Conservation (phyloP, 768 basidiomycete genomes). For the Boletus rubroflammeus region DNA sequence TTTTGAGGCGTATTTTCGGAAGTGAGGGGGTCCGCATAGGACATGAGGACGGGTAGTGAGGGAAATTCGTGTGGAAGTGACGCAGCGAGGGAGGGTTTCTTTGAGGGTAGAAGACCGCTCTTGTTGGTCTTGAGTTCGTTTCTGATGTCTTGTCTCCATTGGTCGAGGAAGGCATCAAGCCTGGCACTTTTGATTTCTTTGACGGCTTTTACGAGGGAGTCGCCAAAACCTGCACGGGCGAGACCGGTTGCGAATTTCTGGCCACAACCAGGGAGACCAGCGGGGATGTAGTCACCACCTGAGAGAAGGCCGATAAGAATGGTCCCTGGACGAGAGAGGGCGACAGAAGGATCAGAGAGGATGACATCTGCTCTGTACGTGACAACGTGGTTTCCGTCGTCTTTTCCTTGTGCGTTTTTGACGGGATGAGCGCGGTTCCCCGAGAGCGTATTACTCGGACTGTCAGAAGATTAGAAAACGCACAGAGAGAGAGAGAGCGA, state of each 20-base stretch:
- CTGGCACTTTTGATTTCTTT: slow-evolving; percentile 40
- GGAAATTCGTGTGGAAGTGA: slow-evolving; percentile 68
- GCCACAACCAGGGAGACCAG: slow-evolving; percentile 66
- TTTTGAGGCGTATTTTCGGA: slow-evolving; percentile 47
- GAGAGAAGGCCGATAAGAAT: slow-evolving; percentile 80
- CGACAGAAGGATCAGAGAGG: slow-evolving; percentile 41
- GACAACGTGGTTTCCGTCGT: slow-evolving; percentile 66
- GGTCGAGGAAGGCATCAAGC: slow-evolving; percentile 51
- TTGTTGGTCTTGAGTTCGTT: slow-evolving; percentile 70
- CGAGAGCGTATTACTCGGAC: slow-evolving; percentile 67
- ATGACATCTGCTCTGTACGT: slow-evolving; percentile 40
- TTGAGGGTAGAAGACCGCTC: slow-evolving; percentile 57
- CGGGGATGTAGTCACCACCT: slow-evolving; percentile 88
- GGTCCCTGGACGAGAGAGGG: slow-evolving; percentile 61
- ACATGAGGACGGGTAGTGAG: slow-evolving; percentile 65
- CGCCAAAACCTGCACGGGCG: slow-evolving; percentile 78
- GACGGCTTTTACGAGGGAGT: slow-evolving; percentile 60
- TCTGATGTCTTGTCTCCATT: slow-evolving; percentile 61
- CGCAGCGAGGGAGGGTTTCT: slow-evolving; percentile 61
- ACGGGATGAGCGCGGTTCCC: slow-evolving; percentile 65
- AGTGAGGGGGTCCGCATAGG: slow-evolving; percentile 76
- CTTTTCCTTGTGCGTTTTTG: slow-evolving; percentile 61
- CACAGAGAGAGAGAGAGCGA: neutral
- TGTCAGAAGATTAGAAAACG: slow-evolving; percentile 27
- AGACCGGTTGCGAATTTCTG: slow-evolving; percentile 70